Base-by-base conservation (phyloP, 2,329 filamentous ascomycete species). In the Cordyceps farinosa region DNA sequence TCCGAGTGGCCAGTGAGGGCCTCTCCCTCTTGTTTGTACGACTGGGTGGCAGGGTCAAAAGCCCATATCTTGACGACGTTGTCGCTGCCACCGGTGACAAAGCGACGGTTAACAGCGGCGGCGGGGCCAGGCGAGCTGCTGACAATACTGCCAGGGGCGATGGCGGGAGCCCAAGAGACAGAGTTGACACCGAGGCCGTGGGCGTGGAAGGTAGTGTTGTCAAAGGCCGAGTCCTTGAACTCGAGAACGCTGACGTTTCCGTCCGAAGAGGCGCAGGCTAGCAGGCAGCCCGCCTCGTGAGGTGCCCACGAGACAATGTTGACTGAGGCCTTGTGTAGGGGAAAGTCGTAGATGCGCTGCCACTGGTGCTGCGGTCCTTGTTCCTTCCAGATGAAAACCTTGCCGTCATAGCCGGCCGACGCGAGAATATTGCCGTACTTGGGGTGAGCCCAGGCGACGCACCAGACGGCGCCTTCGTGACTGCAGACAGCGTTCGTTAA, bases 401-500 rank as follows among this genome's bases (percentile, higher is more conserved):
- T 97, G 78, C 94, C 95, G 78, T 99, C 95, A 80, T 97, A 99
- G 68, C 91, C 92, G 58, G 92, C 91, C 66, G 92, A 96, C 62
- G 95, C 95, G 65, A 99, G 89, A 74, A 99, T 97, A 76, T 94
- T 97, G 80, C 95, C 95, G 78, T 96, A 98, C 76, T 99, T 98
- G 67, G 95, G 95, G 74, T 99, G 95, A 55, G 94, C 93, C 95
- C 95, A 99, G 70, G 93, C 90, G 64, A 98, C 91, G 76, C 91
- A 96, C 95, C 95, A 99, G 64, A 99, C 94, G 42, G 95, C 92
- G 67, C 94, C 94, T 77, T 99, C 95, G 75, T 99, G 95, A 68
- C 94, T 96, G 71, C 65, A 30, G 32, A 57, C 61, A 48, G 36
- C 48, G 10, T 34, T 36, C 30, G 30, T 61, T 61, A 61, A 61